Evolutionary conservation across 2,329 filamentous ascomycete species (phyloP), one percentile per base, ranked within the genome.

Genomic region (Fusarium algeriense): DNA sequence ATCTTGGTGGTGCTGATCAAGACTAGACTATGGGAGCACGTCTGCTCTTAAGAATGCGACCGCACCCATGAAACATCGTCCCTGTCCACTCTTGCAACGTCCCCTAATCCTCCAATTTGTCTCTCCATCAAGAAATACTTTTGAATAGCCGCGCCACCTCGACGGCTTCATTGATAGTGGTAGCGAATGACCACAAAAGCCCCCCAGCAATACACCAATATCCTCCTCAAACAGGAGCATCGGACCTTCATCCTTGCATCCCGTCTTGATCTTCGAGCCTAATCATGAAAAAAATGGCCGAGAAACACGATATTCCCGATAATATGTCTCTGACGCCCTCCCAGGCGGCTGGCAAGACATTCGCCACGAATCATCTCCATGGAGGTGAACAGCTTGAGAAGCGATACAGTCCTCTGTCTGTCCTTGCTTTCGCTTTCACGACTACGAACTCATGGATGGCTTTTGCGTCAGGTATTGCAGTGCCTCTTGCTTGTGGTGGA

Each of bases 401-500:
- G 57, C 65, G 75, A 19, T 76, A 74, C 59, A 74, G 68, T 14
- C 75, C 72, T 3, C 55, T 76, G 5, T 76, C 75, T 10, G 75
- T 76, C 41, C 65, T 76, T 26, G 75, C 74, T 4, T 76, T 76
- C 30, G 75, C 73, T 1, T 76, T 76, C 26, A 76, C 75, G 5
- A 76, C 75, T 8, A 76, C 72, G 19, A 76, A 76, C 26, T 76
- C 75, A 1, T 76, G 75, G 75, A 69, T 75, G 28, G 75, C 74
- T 8, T 76, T 76, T 55, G 74, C 66, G 7, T 76, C 74, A 9
- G 74, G 74, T 3, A 58, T 76, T 8, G 73, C 74, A 0, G 71
- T 76, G 6, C 74, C 74, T 7, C 49, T 76, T 15, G 69, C 74
- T 5, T 76, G 73, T 20, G 75, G 74, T 5, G 74, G 63, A n/a